Conservation (phyloP, 2,329 filamentous ascomycete genomes). For the Diaporthe batatas region DNA sequence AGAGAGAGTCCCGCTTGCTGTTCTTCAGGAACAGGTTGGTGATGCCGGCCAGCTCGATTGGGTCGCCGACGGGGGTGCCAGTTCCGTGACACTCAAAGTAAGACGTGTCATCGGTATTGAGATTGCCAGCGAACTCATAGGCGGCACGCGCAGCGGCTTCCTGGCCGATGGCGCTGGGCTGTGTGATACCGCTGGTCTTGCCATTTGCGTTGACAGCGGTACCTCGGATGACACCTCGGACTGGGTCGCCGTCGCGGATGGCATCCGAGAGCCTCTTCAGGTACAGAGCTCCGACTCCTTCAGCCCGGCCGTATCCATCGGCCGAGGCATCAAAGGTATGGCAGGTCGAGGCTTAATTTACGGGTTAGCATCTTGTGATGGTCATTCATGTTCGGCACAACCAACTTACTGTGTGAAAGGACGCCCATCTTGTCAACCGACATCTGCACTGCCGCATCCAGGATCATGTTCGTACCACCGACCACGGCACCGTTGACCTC, state of each 20-base stretch:
- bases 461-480: too few relatives aligned
- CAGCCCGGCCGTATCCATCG: conserved; percentile 70
- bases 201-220: conserved; percentile 57
- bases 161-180: conserved; percentile 21
- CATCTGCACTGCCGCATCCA: too few relatives aligned
- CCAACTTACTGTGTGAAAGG: conserved; percentile 40
- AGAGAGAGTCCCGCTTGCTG: too few relatives aligned
- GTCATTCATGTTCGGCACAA: conserved; percentile 49
- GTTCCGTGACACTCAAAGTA: conserved; percentile 46
- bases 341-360: conserved; percentile 21
- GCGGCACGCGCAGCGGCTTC: conserved; percentile 33
- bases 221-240: conserved; percentile 55
- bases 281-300: conserved; percentile 59
- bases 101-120: conserved; percentile 41
- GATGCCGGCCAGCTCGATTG: background rate
- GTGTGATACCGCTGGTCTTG: conserved; percentile 37
- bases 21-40: too few relatives aligned
- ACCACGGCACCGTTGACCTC: too few relatives aligned
- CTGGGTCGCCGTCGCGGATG: conserved; percentile 59
- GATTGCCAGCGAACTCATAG: conserved; percentile 44
- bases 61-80: conserved; percentile 6
- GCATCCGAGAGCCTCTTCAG: conserved; percentile 63
- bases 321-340: conserved; percentile 49
- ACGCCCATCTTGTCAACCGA: too few relatives aligned
- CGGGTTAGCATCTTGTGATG: conserved; percentile 45